phyloP scores from a whole-genome alignment of 2,329 filamentous ascomycete genomes.

The Calycina herbarum region DNA sequence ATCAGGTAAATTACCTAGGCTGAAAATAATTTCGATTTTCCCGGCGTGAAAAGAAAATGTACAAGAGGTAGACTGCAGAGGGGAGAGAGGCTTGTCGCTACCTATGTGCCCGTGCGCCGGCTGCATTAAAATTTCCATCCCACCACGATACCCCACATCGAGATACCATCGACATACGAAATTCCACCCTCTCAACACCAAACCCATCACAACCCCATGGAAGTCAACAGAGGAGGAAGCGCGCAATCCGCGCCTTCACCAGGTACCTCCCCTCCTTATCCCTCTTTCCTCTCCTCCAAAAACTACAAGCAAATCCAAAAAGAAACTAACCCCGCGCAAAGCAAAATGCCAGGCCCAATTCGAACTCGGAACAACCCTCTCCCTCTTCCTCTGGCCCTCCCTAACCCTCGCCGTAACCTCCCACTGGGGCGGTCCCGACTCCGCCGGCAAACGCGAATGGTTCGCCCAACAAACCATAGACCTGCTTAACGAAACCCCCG shows the following conservation, averaged over 20 bases:
- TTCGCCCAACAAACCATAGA: conserved; percentile 86
- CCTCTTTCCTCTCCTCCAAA: not conserved
- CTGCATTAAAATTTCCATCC: no score
- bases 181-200: not conserved
- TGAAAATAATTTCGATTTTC: no score
- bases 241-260: conserved; percentile 3
- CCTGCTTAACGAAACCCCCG: conserved; percentile 61
- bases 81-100: no score
- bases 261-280: not conserved
- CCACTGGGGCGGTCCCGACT: conserved; percentile 80
- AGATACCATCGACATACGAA: not conserved
- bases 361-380: conserved; percentile 83
- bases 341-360: conserved; percentile 64
- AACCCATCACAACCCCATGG: not conserved
- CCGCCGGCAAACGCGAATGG: conserved; percentile 92
- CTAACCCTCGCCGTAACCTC: conserved; percentile 85
- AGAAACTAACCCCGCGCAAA: conserved; percentile 34
- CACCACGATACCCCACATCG: not conserved
- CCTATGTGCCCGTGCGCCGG: no score
- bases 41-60: no score
- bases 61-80: no score
- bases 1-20: no score
- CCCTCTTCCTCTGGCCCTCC: conserved; percentile 84
- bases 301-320: not conserved
- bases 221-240: not conserved